phyloP scores from a whole-genome alignment of 1,284 basidiomycete genomes.

The Sporisorium scitamineum region DNA sequence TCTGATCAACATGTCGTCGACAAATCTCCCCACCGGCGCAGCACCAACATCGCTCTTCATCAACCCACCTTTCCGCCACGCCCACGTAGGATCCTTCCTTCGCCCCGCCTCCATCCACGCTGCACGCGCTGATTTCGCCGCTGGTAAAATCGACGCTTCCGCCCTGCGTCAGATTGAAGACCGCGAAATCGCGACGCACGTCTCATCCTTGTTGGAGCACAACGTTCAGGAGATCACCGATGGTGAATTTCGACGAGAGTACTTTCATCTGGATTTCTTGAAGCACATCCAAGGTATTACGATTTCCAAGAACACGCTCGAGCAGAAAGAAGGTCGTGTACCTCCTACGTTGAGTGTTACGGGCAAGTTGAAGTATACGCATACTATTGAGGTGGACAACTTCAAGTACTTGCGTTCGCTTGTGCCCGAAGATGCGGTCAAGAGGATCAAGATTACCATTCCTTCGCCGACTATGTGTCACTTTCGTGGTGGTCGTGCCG shows the following conservation, averaged over 20 bases:
- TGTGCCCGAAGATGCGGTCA: conserved; percentile 59
- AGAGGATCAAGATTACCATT: conserved; percentile 79
- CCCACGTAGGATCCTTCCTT: conserved; percentile 70
- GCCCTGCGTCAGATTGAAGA: conserved; percentile 74
- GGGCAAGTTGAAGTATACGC: conserved; percentile 60
- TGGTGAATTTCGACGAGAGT: conserved; percentile 72
- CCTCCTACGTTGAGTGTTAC: conserved; percentile 69
- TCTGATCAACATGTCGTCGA: conserved; percentile 18
- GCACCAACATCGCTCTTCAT: conserved; percentile 19
- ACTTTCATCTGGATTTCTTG: conserved; percentile 58
- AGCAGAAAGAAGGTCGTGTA: conserved; percentile 49
- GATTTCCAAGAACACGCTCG: conserved; percentile 56
- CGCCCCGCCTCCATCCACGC: conserved; percentile 74
- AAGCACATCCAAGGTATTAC: conserved; percentile 55
- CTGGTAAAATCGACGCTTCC: conserved; percentile 70
- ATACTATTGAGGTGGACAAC: conserved; percentile 67
- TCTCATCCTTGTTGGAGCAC: conserved; percentile 73
- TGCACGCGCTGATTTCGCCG: conserved; percentile 72
- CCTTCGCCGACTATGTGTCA: conserved; percentile 74
- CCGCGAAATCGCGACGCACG: conserved; percentile 73
- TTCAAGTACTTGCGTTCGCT: conserved; percentile 66
- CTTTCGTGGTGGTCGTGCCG: conserved; percentile 55
- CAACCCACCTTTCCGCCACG: conserved; percentile 51
- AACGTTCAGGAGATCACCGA: conserved; percentile 76
- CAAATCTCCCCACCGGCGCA: conserved; percentile 35